Base-by-base conservation (phyloP, 208 protist species). In the Trypanosoma caninum region DNA sequence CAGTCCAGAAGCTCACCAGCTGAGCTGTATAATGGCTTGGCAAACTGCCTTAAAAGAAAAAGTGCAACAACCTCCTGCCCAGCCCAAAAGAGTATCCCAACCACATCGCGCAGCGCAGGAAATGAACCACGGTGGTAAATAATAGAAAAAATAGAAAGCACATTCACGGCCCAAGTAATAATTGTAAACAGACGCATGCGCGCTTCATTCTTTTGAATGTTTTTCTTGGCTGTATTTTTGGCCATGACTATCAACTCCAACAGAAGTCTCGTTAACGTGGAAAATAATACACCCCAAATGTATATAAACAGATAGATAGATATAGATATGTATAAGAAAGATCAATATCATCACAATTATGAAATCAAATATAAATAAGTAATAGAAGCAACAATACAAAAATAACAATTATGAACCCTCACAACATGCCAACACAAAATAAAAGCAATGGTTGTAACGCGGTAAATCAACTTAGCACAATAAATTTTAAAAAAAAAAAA, bases 181-280 rank as follows among this genome's bases (percentile, higher is more conserved):
- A 82, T 11, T 3, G 72, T 70, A 46, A 96, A 96, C 33, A 73
- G 41, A 5, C 65, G 67, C 82, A 96, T 93, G 38, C 86, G 84
- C 20, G 60, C 60, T 8, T 31, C 69, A 70, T 96, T 96, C 38
- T 48, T 63, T 38, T 68, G 70, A 65, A 65, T 63, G 54, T 94
- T 96, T 63, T 79, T 87, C 73, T 96, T 96, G 7, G 87, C 87
- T 2, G 82, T 94, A 47, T 89, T 83, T 60, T 92, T 94, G 11
- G 90, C 80, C 87, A 96, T 96, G 23, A 3, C 30, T 59, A 48
- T 18, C 2, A 6, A 2, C 30, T 6, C 10, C n/a, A n/a, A n/a
- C n/a, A n/a, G n/a, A n/a, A n/a, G n/a, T n/a, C n/a, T n/a, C n/a
- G n/a, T n/a, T n/a, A n/a, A n/a, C n/a, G n/a, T n/a, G n/a, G n/a